These are phyloP conservation scores for Fusarium sp. DNA, from an alignment of 2,329 filamentous ascomycete species.

Conservation along the genomic window DNA sequence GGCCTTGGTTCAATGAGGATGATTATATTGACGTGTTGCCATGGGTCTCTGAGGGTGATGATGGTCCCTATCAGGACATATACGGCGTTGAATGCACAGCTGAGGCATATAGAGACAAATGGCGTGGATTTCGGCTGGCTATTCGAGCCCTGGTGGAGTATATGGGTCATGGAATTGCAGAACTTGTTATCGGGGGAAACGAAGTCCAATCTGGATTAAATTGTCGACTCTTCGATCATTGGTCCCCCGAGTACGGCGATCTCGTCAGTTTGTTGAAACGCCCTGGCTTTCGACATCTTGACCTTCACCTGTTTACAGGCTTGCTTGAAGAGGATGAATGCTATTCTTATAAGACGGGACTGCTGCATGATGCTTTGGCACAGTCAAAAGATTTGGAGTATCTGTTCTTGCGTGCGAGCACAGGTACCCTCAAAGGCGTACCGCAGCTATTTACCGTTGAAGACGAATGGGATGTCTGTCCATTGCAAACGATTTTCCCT, in stretches of 20 bases:
- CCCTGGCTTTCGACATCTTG: background rate
- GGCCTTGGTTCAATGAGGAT: background rate
- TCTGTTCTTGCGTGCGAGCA: background rate
- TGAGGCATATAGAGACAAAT: background rate
- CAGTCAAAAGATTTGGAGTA: background rate
- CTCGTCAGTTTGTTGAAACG: background rate
- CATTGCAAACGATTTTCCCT: rapidly evolving
- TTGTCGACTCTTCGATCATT: background rate
- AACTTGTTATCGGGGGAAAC: background rate
- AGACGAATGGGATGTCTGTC: rapidly evolving
- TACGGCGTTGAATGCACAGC: background rate
- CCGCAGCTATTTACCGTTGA: background rate
- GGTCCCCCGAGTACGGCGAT: background rate
- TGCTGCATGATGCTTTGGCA: background rate
- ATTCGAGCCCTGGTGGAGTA: background rate
- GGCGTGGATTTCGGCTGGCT: background rate
- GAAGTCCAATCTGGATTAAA: background rate
- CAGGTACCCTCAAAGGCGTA: rapidly evolving
- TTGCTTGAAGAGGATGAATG: rapidly evolving
- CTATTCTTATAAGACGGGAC: background rate
- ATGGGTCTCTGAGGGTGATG: background rate
- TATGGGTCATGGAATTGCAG: background rate
- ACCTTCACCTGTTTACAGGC: background rate
- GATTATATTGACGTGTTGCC: background rate
- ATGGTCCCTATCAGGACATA: rapidly evolving